Evolutionary conservation across 305 asterid species (phyloP).

Genomic region (Fraxinus floribunda): DNA sequence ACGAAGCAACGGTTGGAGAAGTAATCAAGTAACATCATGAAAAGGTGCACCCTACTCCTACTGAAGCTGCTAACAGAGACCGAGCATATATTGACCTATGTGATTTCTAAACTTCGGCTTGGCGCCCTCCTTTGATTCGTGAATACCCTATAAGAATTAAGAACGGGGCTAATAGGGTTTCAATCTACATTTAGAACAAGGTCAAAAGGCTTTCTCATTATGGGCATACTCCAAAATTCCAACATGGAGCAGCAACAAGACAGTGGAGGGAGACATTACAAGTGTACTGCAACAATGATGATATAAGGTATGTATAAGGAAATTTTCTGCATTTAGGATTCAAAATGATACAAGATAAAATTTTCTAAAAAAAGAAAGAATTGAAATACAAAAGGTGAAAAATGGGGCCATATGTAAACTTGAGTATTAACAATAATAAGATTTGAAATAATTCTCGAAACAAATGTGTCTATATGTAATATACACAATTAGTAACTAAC

Average conservation of each 20-base stretch:
- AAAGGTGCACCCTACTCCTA: not conserved
- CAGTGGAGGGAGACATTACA: not conserved
- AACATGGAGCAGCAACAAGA: not conserved
- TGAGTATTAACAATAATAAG: not conserved
- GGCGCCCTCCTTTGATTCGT: not conserved
- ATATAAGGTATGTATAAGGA: not conserved
- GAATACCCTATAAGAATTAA: not conserved
- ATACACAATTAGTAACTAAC: slow-evolving; percentile 45
- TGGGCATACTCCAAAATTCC: not conserved
- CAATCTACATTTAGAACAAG: not conserved
- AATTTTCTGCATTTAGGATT: not conserved
- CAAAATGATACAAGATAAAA: not conserved
- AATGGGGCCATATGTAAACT: not conserved
- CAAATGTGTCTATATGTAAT: not conserved
- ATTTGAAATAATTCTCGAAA: slow-evolving; percentile 11
- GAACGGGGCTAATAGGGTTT: not conserved
- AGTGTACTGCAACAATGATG: not conserved
- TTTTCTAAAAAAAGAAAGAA: not conserved
- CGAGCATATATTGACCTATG: not conserved
- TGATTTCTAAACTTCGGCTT: not conserved
- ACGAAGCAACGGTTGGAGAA: not conserved
- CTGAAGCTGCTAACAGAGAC: not conserved
- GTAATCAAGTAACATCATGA: not conserved
- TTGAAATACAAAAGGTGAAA: not conserved
- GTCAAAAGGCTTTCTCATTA: not conserved